These are phyloP conservation scores for Elsinoe batatas DNA, from an alignment of 2,329 filamentous ascomycete species.

Conservation along the genomic window DNA sequence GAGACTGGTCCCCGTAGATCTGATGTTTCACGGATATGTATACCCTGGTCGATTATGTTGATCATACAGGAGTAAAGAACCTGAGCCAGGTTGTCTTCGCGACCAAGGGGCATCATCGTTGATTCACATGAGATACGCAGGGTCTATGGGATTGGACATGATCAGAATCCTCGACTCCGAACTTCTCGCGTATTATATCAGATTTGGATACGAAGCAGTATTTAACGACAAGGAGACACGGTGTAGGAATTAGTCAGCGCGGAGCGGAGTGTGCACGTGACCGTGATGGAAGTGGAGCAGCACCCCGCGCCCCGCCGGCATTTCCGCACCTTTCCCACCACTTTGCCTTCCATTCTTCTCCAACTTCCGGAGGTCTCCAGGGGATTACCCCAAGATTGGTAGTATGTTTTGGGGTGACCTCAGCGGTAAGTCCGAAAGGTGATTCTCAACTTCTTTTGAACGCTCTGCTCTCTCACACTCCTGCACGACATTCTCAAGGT, in stretches of 20 bases:
- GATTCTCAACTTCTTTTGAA: not conserved
- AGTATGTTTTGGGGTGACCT: not conserved
- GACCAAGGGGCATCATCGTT: too few species aligned
- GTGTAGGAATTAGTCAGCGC: too few species aligned
- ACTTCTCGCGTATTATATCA: too few species aligned
- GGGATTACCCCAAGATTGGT: conserved; percentile 1
- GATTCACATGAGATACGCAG: too few species aligned
- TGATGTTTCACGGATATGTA: not conserved
- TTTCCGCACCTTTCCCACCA: not conserved
- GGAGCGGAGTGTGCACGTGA: not conserved
- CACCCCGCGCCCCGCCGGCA: not conserved
- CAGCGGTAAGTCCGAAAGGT: not conserved
- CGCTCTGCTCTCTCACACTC: too few species aligned
- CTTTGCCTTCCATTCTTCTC: not conserved
- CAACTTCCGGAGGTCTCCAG: not conserved
- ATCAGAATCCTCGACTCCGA: too few species aligned
- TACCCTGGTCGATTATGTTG: not conserved
- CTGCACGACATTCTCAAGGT: too few species aligned
- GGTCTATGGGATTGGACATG: too few species aligned
- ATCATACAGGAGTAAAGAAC: not conserved
- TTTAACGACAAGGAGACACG: too few species aligned
- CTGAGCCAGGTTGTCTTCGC: too few species aligned
- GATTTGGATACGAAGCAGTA: too few species aligned
- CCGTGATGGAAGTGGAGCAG: not conserved
- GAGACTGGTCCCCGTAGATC: not conserved